Evolutionary conservation across 2,329 filamentous ascomycete genomes (phyloP).

Genomic region (Fusarium mundagurra): DNA sequence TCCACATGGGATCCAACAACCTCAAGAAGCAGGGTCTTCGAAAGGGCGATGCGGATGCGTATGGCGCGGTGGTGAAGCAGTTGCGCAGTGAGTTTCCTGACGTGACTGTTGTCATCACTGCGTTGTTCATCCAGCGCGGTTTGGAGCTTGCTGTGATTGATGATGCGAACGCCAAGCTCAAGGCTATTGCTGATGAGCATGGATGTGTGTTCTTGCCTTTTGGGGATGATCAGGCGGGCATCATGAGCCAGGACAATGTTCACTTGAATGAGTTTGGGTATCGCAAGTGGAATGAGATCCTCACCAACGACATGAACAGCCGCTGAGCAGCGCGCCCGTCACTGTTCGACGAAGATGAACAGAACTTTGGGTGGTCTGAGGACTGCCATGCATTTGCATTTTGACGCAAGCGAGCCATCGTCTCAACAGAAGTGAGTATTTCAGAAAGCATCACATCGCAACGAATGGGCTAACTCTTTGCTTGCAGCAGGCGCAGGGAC

Average conservation of each 20-base stretch:
- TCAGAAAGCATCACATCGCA: fast-evolving
- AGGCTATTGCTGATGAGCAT: not conserved
- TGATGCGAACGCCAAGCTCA: not conserved
- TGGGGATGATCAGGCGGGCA: not conserved
- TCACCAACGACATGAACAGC: not conserved
- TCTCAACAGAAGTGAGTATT: not conserved
- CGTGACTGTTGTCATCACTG: not conserved
- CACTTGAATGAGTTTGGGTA: constrained; percentile 9
- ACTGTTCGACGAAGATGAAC: fast-evolving
- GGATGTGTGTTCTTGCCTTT: not conserved
- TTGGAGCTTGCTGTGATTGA: not conserved
- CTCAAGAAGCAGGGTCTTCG: not conserved
- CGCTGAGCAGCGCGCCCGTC: not conserved
- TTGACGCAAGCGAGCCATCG: not conserved
- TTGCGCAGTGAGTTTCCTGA: not conserved
- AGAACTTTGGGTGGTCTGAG: not conserved
- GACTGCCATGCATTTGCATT: not conserved
- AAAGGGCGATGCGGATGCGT: not conserved
- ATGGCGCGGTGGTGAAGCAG: not conserved
- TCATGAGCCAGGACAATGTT: constrained; percentile 5
- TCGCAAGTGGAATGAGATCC: not conserved
- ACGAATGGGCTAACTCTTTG: fast-evolving
- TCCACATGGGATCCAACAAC: constrained; percentile 16
- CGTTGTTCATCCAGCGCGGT: not conserved
- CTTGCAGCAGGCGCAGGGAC: fast-evolving